These are phyloP conservation scores for Bretschneidera sinensis DNA, from an alignment of 345 rosid genomes.

Conservation along the genomic window DNA sequence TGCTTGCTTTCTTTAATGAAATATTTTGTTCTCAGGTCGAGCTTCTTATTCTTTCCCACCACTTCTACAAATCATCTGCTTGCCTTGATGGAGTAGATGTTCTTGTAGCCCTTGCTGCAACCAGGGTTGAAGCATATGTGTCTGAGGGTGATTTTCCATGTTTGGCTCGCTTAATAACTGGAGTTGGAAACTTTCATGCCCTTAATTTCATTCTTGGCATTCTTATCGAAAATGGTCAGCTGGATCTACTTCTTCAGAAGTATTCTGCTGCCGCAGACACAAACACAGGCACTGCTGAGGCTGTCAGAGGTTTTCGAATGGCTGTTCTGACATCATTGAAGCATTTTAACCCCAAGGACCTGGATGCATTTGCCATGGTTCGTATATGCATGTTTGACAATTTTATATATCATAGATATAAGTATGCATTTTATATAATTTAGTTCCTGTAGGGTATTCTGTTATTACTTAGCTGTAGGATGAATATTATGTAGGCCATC, in stretches of 20 bases:
- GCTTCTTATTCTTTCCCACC: conserved; percentile 93
- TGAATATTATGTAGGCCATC: no score
- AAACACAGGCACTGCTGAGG: conserved; percentile 72
- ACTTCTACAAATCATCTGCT: conserved; percentile 93
- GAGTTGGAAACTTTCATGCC: conserved; percentile 94
- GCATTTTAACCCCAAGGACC: conserved; percentile 83
- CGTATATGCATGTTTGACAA: conserved; percentile 17
- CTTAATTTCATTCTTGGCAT: conserved; percentile 93
- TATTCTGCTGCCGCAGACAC: conserved; percentile 87
- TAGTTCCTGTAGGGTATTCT: no score
- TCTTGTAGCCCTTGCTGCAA: conserved; percentile 95
- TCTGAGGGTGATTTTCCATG: conserved; percentile 92
- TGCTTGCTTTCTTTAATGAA: conserved; percentile 8
- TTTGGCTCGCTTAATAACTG: conserved; percentile 91
- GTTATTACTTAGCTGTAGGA: no score
- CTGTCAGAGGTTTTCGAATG: conserved; percentile 93
- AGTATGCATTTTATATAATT: no score
- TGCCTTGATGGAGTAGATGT: conserved; percentile 99
- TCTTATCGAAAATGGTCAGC: conserved; percentile 91
- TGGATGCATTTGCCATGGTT: conserved; percentile 93
- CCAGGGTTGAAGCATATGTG: conserved; percentile 92
- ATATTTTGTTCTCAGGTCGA: conserved; percentile 62
- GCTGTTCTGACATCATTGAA: conserved; percentile 92
- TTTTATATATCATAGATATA: no score
- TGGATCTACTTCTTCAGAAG: conserved; percentile 91